phyloP scores from a whole-genome alignment of 75 land plant genomes.

The Pinus tabuliformis region DNA sequence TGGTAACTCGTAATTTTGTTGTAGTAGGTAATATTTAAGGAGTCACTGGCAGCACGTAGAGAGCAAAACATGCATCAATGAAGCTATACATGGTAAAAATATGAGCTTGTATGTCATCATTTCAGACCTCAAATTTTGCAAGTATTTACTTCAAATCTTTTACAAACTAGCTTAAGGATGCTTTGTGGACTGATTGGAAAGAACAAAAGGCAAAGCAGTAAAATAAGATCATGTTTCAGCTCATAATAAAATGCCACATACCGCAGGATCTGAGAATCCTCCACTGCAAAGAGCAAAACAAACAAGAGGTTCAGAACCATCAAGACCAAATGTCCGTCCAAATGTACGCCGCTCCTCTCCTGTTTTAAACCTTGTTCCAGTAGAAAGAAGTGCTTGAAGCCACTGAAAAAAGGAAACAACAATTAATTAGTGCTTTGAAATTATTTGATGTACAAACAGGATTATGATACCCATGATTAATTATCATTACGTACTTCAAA shows the following conservation, averaged over 20 bases:
- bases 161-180: not conserved
- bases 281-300: slow-evolving; percentile 81
- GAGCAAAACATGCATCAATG: not conserved
- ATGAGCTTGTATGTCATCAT: not conserved
- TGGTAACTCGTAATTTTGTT: not conserved
- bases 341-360: slow-evolving; percentile 51
- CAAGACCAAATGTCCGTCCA: slow-evolving; percentile 45
- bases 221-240: not conserved
- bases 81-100: not conserved
- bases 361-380: slow-evolving; percentile 64
- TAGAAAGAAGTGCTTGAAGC: slow-evolving; percentile 61
- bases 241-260: slow-evolving; percentile 16
- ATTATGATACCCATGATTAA: not conserved
- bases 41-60: not conserved
- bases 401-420: slow-evolving; percentile 41
- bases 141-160: too few relatives aligned
- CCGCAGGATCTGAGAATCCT: slow-evolving; percentile 77
- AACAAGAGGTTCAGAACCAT: slow-evolving; percentile 48
- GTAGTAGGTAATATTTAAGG: not conserved
- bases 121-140: not conserved
- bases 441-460: not conserved
- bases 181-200: slow-evolving; percentile 8
- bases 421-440: not conserved
- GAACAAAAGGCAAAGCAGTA: not conserved
- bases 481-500: not conserved